These are phyloP conservation scores for Hymenoscyphus occultus DNA, from an alignment of 2,329 filamentous ascomycete genomes.

Conservation along the genomic window DNA sequence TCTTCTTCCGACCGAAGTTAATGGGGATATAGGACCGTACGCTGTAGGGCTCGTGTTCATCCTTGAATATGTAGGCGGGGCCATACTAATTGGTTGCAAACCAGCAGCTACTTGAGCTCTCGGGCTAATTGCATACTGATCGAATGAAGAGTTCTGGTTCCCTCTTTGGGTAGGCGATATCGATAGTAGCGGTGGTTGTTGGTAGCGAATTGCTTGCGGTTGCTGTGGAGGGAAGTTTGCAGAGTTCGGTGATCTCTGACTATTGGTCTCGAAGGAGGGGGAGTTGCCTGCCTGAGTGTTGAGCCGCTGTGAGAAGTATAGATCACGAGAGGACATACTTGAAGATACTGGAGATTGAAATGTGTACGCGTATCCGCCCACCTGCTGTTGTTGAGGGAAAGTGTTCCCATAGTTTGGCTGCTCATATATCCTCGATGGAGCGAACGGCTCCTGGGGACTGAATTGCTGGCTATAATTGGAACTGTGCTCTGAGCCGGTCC, in stretches of 20 bases:
- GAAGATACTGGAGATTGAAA: slow-evolving; percentile 20
- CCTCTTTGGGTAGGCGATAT: slow-evolving; percentile 17
- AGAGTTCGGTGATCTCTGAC: slow-evolving; percentile 22
- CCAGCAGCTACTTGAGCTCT: slow-evolving; percentile 14
- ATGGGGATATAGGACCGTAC: slow-evolving; percentile 5
- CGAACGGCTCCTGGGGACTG: slow-evolving; percentile 17
- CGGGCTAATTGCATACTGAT: slow-evolving; percentile 8
- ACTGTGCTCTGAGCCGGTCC: slow-evolving; percentile 24
- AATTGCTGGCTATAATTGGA: slow-evolving; percentile 23
- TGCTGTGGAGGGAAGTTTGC: slow-evolving; percentile 18
- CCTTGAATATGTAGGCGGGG: slow-evolving; percentile 13
- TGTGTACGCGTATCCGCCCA: slow-evolving; percentile 14
- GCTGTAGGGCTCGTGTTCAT: slow-evolving; percentile 12
- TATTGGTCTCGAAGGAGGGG: slow-evolving; percentile 19
- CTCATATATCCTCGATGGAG: slow-evolving; percentile 19
- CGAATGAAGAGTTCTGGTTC: slow-evolving; percentile 6
- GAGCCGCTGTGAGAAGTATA: slow-evolving; percentile 21
- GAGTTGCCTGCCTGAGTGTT: slow-evolving; percentile 19
- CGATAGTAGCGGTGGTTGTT: slow-evolving; percentile 7
- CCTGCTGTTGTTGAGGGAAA: slow-evolving; percentile 17
- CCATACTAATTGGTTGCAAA: slow-evolving; percentile 13
- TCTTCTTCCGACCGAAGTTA: not conserved
- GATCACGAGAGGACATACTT: slow-evolving; percentile 16
- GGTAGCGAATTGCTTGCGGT: slow-evolving; percentile 12
- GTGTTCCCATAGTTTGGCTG: slow-evolving; percentile 12